Conservation (phyloP, 495 filamentous ascomycete genomes). For the Cladorrhinum samala region DNA sequence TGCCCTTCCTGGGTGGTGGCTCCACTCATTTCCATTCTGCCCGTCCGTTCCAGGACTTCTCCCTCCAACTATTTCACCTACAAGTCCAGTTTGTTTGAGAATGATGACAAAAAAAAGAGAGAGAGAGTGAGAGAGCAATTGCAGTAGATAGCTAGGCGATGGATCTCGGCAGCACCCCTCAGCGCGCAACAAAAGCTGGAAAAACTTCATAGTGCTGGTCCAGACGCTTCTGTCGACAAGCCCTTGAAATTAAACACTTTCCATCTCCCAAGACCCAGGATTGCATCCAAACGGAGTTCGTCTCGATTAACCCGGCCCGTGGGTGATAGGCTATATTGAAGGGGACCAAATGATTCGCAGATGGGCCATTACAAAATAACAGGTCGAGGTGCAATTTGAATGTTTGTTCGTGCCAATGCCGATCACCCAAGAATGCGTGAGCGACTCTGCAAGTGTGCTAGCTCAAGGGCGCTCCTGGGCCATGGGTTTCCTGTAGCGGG, state of each 20-base stretch:
- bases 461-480: background rate
- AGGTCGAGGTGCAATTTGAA: background rate
- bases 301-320: background rate
- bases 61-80: background rate
- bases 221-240: too few relatives aligned
- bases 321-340: background rate
- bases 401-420: background rate
- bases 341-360: background rate
- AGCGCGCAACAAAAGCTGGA: too few relatives aligned
- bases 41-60: too few relatives aligned
- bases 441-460: background rate
- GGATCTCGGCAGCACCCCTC: too few relatives aligned
- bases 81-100: too few relatives aligned
- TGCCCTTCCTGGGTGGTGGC: too few relatives aligned
- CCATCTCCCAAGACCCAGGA: background rate
- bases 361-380: background rate
- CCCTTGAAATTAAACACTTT: background rate
- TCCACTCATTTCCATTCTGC: too few relatives aligned
- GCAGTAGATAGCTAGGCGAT: too few relatives aligned
- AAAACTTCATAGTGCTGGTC: too few relatives aligned
- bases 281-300: background rate
- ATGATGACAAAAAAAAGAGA: slow-evolving; percentile 21
- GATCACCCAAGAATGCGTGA: background rate
- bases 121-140: too few relatives aligned
- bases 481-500: background rate